These are phyloP conservation scores for Heliamphora exappendiculata DNA, from an alignment of 148 eudicot species.

Conservation along the genomic window DNA sequence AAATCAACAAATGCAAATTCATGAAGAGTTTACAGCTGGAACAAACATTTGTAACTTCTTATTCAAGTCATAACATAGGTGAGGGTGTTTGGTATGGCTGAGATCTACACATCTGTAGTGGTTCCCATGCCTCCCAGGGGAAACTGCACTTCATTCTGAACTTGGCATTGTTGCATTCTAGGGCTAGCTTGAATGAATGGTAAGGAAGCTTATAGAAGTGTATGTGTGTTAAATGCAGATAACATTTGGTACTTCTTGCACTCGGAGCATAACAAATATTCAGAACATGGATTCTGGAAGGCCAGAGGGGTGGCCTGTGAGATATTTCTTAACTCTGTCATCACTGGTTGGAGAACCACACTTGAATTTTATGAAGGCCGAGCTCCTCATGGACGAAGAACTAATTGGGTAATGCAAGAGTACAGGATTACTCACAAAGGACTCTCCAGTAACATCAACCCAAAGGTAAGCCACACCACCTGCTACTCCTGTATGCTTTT, in stretches of 20 bases:
- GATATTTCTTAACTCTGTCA: conserved; percentile 31
- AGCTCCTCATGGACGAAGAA: conserved; percentile 26
- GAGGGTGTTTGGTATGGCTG: background rate
- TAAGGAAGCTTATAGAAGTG: background rate
- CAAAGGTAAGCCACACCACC: conserved; percentile 28
- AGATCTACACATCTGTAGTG: background rate
- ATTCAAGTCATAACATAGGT: too few relatives aligned
- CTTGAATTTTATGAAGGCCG: conserved; percentile 41
- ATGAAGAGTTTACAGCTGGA: too few relatives aligned
- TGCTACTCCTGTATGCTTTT: background rate
- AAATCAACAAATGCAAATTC: too few relatives aligned
- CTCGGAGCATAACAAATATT: conserved; percentile 23
- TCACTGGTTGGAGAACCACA: conserved; percentile 58
- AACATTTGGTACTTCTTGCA: conserved; percentile 35
- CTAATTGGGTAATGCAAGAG: conserved; percentile 64
- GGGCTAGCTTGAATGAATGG: background rate
- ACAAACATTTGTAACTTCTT: too few relatives aligned
- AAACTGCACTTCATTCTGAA: background rate
- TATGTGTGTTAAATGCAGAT: conserved; percentile 27
- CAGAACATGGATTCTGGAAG: conserved; percentile 43
- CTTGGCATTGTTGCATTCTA: background rate
- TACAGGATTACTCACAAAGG: conserved; percentile 28
- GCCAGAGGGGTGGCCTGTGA: conserved; percentile 32
- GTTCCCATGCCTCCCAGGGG: background rate
- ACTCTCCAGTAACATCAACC: background rate